Evolutionary conservation across 257 asterid species (phyloP), one percentile per base, ranked within the genome.

Genomic region (Vinca minor): DNA sequence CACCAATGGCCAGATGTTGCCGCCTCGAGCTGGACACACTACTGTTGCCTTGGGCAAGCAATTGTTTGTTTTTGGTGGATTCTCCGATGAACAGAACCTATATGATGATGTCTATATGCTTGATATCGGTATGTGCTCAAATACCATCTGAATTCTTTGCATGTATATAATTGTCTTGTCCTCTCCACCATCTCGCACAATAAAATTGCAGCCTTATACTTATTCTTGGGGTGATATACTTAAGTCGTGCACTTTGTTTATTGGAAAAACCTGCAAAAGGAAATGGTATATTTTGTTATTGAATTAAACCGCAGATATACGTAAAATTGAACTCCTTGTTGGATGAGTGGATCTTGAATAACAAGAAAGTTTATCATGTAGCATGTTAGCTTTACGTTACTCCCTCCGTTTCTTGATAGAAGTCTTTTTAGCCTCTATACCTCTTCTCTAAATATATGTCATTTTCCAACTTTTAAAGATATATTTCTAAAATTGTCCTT

Each of bases 21-120:
- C 95, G 2, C 99, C 99, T 34, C 94, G 99, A 66, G 97, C 91
- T 68, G 97, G 97, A 75, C 99, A 93, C 73, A 87, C 99, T 44
- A 81, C 99, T 36, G 53, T 93, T 74, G 68, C 87, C 59, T 79
- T 84, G 73, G 97, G 96, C 52, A 87, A 81, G 78, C 69, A 83
- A 73, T 76, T 89, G 72, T 79, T 89, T 70, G 95, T 93, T 70
- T 89, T 93, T 70, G 99, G 99, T 50, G 99, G 99, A 66, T 93
- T 93, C 75, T 79, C 96, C 66, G 90, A 89, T 73, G 90, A 86
- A 77, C 89, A 93, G 75, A 89, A 83, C 79, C 76, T 93, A 69
- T 93, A 75, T 72, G 82, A 89, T 72, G 96, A 93, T 70, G 81
- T 93, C 61, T 85, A 85, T 78, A 70, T 87, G 88, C 92, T 93